Conservation (phyloP, 177 flowering plant genomes). For the Vitis hybrid region DNA sequence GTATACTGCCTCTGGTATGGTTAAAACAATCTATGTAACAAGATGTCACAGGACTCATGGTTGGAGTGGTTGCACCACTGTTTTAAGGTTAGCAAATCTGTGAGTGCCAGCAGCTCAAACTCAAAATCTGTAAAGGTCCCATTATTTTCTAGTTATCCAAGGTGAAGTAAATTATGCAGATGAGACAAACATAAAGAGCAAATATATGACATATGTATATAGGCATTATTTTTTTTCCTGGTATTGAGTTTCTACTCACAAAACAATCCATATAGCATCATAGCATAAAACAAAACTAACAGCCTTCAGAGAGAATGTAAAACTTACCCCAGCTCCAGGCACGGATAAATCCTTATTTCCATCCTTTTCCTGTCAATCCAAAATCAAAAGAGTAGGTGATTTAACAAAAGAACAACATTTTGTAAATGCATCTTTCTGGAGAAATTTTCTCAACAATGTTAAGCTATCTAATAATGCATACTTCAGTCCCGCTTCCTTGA, state of each 20-base stretch:
- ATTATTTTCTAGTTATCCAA: no score
- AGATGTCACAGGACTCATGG: neutral
- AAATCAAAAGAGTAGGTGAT: slow-evolving; percentile 4
- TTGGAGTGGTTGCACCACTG: neutral
- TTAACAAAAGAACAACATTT: neutral
- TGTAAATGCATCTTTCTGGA: neutral
- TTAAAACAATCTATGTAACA: neutral
- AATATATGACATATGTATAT: no score
- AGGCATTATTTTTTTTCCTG: no score
- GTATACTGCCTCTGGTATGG: neutral
- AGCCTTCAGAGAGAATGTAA: neutral
- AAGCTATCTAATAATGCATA: slow-evolving; percentile 26
- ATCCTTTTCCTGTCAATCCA: slow-evolving; percentile 57
- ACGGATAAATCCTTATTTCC: slow-evolving; percentile 62
- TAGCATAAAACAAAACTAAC: no score
- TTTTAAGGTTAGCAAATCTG: no score
- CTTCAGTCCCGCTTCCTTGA: slow-evolving; percentile 58
- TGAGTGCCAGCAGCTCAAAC: no score
- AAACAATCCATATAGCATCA: no score
- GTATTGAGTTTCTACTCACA: no score
- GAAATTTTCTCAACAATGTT: neutral
- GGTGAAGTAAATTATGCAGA: no score
- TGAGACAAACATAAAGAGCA: no score
- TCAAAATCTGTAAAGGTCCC: no score
- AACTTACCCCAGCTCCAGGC: slow-evolving; percentile 94